These are phyloP conservation scores for Trifolium subterraneum DNA, from an alignment of 306 rosid species.

Conservation along the genomic window DNA sequence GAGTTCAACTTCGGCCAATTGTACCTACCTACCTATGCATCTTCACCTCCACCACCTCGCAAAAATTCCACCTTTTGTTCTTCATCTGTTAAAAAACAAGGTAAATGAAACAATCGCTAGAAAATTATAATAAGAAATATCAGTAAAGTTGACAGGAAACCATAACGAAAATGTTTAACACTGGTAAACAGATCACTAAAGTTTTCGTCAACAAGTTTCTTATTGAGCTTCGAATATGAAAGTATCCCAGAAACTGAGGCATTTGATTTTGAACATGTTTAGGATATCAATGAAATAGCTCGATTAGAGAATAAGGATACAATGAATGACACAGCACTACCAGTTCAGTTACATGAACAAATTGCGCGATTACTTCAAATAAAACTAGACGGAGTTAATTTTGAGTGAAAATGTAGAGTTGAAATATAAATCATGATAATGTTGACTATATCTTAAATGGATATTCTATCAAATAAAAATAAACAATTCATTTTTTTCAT, in stretches of 20 bases:
- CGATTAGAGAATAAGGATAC: background rate
- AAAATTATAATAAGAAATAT: background rate
- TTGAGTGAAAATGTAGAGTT: background rate
- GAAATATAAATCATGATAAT: slow-evolving; percentile 18
- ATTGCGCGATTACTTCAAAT: background rate
- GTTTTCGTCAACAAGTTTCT: background rate
- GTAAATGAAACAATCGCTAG: background rate
- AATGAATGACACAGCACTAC: background rate
- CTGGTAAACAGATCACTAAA: background rate
- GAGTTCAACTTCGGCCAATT: background rate
- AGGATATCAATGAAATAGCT: background rate
- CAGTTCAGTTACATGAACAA: background rate
- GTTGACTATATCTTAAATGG: background rate
- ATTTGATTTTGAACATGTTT: background rate
- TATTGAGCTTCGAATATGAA: background rate
- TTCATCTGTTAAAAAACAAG: slow-evolving; percentile 43
- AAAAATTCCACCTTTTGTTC: slow-evolving; percentile 58
- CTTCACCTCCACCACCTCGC: slow-evolving; percentile 49
- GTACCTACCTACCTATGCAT: slow-evolving; percentile 57
- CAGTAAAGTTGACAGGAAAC: background rate
- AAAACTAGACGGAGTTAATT: background rate
- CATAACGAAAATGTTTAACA: background rate
- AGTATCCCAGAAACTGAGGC: background rate
- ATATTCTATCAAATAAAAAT: background rate
- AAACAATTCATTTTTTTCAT: background rate